Evolutionary conservation across 2,329 filamentous ascomycete genomes (phyloP), one percentile per base, ranked within the genome.

Genomic region (Alternaria incomplexa): DNA sequence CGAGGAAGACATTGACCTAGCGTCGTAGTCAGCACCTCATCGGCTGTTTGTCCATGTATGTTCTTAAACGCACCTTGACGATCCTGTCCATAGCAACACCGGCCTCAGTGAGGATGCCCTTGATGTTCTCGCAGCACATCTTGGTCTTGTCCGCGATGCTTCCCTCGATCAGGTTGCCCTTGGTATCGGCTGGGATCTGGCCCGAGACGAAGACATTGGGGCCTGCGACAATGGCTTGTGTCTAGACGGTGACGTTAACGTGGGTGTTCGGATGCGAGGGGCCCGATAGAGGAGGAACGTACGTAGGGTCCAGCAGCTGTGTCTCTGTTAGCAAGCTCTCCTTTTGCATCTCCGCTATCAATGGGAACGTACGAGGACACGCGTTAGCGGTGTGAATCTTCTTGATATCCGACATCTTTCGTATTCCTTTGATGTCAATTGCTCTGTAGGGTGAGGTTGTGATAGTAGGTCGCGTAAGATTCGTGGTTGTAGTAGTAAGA

Each of bases 101-200:
- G 23, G 93, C 93, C 73, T 90, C 93, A 64, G 89, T 87, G 55
- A 98, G 88, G 61, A 98, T 93, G 46, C 92, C 91, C 80, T 90
- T 87, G 76, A 97, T 87, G 82, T 96, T 97, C 81, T 91, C 85
- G 82, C 90, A 90, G 84, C 88, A 91, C 73, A 87, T 86, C 68
- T 87, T 87, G 72, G 91, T 92, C 80, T 90, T 88, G 72, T 93
- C 86, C 59, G 87, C 85, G 70, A 93, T 87, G 75, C 83, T 86
- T 55, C 90, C 90, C 48, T 87, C 82, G 66, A 91, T 83, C 58
- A 91, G 82, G 68, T 87, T 85, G 65, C 86, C 87, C 57, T 82
- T 80, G 47, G 85, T 82, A 77, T 91, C 88, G 68, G 88, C 88
- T 66, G 93, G 93, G 77, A 97, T 94, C 81, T 92, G 88, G 68